Evolutionary conservation across 202 grass and related monocot species (phyloP), one percentile per base, ranked within the genome.

Genomic region (Carex arenaria): DNA sequence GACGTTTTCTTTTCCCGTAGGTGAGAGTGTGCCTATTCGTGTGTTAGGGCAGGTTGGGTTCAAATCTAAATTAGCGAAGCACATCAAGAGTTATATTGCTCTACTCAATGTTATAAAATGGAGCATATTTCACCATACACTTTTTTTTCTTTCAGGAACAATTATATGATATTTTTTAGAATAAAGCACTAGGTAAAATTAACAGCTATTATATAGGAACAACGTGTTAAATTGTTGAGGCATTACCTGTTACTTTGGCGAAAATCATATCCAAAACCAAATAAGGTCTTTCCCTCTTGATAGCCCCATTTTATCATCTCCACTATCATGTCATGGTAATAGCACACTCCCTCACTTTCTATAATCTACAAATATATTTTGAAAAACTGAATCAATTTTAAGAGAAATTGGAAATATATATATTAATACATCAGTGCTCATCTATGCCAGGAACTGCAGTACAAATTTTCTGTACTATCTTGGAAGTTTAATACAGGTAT

Each of bases 281-380:
- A 95, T 10, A 98, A 87, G 6, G 96, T 98, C 92, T 90, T 95
- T 1, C 93, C 93, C 80, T 95, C 96, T 90, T 95, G 80, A 89
- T 95, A 98, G 79, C 96, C 93, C 93, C 93, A 98, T 85, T 87
- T 92, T 70, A 95, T 93, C 93, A 98, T 98, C 87, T 98, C 78
- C 82, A 90, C 91, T 85, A 98, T 98, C 96, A 98, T 95, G 73
- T 93, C 96, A 87, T 98, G 96, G 90, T 98, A 98, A 90, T 98
- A 98, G 83, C 85, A 95, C 80, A 98, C 89, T 80, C 88, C 84
- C 19, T 93, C 95, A 57, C 88, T 85, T 2, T 89, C 83, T 64
- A 98, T 80, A 76, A 98, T 92, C 95, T 98, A 78, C 42, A 87
- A 86, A 76, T 66, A 81, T 81, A 60, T 45, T 15, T 79, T 1